Percentiles rank a stretch among this genome's conserved stretches.
phyloP scores from a whole-genome alignment of 441 rosid genomes.

The Caryocar brasiliense region DNA sequence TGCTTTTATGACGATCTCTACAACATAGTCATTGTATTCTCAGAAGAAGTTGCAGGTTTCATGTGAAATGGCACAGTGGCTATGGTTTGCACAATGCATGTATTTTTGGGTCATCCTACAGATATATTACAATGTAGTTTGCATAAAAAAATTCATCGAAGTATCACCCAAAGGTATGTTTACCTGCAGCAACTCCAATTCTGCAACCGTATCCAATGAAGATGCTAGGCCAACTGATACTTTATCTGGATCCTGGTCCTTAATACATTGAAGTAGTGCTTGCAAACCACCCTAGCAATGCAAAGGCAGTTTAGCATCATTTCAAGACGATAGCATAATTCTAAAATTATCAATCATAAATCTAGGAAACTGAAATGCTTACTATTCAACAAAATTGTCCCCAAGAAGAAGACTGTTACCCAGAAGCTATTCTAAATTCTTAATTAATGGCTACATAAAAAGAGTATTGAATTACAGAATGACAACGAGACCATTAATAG shows the following conservation, averaged over 20 bases:
- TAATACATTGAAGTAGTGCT: conserved; percentile 55
- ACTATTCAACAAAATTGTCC: conserved; percentile 1
- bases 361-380: not conserved
- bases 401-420: not conserved
- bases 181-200: conserved; percentile 89
- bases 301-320: conserved; percentile 8
- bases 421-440: not conserved
- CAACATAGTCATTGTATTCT: not conserved
- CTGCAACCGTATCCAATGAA: conserved; percentile 70
- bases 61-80: not conserved
- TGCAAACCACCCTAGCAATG: conserved; percentile 72
- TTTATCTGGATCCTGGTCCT: conserved; percentile 89
- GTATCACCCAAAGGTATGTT: not conserved
- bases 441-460: not conserved
- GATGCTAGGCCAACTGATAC: conserved; percentile 82
- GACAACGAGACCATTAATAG: too few species aligned
- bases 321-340: too few species aligned
- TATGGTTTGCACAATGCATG: not conserved
- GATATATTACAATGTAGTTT: not conserved
- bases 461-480: too few species aligned
- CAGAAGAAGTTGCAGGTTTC: not conserved
- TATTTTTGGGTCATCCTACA: not conserved
- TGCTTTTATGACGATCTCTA: not conserved
- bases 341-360: conserved; percentile 12
- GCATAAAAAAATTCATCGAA: not conserved